Evolutionary conservation across 176 grass and related monocot species (phyloP).

Genomic region (Eremochloa ophiuroides): DNA sequence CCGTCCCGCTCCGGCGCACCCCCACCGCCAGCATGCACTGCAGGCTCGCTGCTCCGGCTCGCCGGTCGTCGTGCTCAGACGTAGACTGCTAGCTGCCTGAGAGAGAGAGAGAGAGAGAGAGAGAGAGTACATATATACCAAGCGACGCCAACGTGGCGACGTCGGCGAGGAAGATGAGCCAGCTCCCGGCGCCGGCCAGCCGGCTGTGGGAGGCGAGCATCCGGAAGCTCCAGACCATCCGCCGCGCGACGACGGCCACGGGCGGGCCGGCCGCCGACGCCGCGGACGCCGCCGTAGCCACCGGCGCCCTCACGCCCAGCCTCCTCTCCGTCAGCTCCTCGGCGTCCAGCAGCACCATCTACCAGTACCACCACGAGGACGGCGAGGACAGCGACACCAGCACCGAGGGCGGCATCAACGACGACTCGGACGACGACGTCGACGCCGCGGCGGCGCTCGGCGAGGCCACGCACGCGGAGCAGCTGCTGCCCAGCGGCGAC

Average conservation of each 20-base stretch:
- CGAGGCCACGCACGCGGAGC: slow-evolving; percentile 38
- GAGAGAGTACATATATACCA: too few relatives aligned
- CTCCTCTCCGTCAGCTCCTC: slow-evolving; percentile 22
- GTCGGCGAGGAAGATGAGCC: slow-evolving; percentile 34
- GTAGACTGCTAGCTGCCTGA: too few relatives aligned
- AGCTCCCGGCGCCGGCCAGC: slow-evolving; percentile 36
- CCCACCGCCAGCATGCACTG: background rate
- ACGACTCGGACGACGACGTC: background rate
- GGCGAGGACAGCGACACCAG: background rate
- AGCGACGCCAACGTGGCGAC: background rate
- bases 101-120: too few relatives aligned
- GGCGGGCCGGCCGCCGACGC: background rate
- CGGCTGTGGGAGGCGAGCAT: slow-evolving; percentile 52
- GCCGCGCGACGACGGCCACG: background rate
- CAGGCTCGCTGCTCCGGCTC: background rate
- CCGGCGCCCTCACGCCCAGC: background rate
- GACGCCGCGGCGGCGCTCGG: background rate
- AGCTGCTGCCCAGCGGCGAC: slow-evolving; percentile 49
- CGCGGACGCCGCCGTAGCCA: background rate
- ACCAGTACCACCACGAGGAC: slow-evolving; percentile 23
- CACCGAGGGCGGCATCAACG: background rate
- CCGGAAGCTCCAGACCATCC: slow-evolving; percentile 54
- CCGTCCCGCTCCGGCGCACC: background rate
- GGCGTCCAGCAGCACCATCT: slow-evolving; percentile 35
- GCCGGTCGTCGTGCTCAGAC: background rate